Percentiles rank a stretch among this genome's conserved stretches.
Conservation (phyloP, 495 filamentous ascomycete genomes). For the Aspergillus avenaceus region DNA sequence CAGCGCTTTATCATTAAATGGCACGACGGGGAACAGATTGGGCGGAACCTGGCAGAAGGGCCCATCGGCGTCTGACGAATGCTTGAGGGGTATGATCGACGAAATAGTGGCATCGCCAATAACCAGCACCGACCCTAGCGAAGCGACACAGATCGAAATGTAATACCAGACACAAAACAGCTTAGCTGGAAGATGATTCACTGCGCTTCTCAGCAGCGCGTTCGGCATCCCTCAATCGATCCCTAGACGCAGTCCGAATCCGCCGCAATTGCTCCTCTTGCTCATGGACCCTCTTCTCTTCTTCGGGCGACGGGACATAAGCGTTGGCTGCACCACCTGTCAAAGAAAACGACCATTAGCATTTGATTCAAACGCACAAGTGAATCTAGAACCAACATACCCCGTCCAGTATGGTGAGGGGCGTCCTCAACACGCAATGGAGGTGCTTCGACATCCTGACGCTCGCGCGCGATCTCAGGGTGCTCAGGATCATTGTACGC, state of each 20-base stretch:
- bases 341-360: background rate
- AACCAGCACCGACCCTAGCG: background rate
- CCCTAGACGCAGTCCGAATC: conserved; percentile 31
- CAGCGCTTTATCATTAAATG: conserved; percentile 11
- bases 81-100: too few relatives aligned
- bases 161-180: background rate
- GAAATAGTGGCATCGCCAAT: background rate
- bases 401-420: conserved; percentile 43
- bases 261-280: conserved; percentile 35
- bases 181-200: conserved; percentile 18
- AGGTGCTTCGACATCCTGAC: conserved; percentile 71
- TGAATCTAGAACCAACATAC: conserved; percentile 21
- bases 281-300: conserved; percentile 32
- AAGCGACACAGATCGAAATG: background rate
- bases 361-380: background rate
- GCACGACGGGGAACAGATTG: background rate
- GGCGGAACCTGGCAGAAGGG: background rate
- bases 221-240: conserved; percentile 36
- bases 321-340: conserved; percentile 43
- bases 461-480: conserved; percentile 65
- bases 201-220: conserved; percentile 22
- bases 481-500: conserved; percentile 58
- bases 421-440: conserved; percentile 44
- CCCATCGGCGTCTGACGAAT: too few relatives aligned
- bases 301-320: conserved; percentile 35